Conservation (phyloP, 345 rosid species). For the Linum usitatissimum region DNA sequence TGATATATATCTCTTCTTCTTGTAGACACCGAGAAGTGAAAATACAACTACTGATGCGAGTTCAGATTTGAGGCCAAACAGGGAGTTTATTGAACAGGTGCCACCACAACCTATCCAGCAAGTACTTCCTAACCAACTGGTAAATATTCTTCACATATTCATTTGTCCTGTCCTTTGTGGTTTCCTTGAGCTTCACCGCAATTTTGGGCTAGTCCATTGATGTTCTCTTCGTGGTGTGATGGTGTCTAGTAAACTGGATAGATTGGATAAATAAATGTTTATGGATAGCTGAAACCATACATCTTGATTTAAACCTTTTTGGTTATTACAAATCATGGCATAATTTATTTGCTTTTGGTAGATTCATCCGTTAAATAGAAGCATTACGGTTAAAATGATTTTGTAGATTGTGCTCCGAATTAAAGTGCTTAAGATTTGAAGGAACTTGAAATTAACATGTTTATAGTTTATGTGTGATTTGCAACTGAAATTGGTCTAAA, state of each 20-base stretch:
- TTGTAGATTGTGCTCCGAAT: too few species aligned
- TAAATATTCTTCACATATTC: constrained; percentile 14
- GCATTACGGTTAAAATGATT: too few species aligned
- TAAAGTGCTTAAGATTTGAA: too few species aligned
- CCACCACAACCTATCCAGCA: constrained; percentile 18
- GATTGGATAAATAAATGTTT: too few species aligned
- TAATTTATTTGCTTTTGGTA: neutral
- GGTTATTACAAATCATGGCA: neutral
- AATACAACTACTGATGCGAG: constrained; percentile 18
- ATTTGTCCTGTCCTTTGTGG: constrained; percentile 3
- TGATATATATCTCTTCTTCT: constrained; percentile 1
- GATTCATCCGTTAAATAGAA: neutral
- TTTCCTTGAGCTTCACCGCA: neutral
- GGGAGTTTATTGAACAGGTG: constrained; percentile 16
- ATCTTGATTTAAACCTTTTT: too few species aligned
- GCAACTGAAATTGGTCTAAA: too few species aligned
- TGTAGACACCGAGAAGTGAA: constrained; percentile 32
- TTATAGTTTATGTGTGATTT: too few species aligned
- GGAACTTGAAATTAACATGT: too few species aligned
- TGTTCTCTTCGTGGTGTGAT: too few species aligned
- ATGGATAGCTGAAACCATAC: too few species aligned
- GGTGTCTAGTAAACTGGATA: too few species aligned
- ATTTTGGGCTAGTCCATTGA: too few species aligned
- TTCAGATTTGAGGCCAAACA: constrained; percentile 21
- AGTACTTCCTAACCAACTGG: constrained; percentile 20